Evolutionary conservation across 257 asterid genomes (phyloP).

Genomic region (Solanum sitiens): DNA sequence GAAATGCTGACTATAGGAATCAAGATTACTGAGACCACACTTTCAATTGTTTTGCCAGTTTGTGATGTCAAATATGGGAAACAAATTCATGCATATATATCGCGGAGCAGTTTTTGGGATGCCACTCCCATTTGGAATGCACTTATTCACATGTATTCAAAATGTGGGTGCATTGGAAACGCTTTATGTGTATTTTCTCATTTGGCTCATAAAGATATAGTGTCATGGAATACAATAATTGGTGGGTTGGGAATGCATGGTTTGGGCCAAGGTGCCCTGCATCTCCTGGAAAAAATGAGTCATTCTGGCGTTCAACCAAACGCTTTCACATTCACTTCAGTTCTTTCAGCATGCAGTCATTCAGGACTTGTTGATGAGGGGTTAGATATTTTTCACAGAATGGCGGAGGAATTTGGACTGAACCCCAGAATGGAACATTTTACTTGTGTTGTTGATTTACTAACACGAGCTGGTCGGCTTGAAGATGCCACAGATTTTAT

Average conservation of each 20-base stretch:
- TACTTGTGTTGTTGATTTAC: conserved; percentile 30
- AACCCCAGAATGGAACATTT: conserved; percentile 23
- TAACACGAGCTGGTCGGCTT: conserved; percentile 33
- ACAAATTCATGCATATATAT: conserved; percentile 22
- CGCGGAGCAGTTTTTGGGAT: not conserved
- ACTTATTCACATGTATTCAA: conserved; percentile 32
- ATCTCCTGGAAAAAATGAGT: conserved; percentile 20
- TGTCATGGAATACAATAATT: conserved; percentile 40
- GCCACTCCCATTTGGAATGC: conserved; percentile 20
- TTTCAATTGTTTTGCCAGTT: conserved; percentile 19
- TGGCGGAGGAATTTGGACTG: conserved; percentile 13
- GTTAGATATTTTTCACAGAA: conserved; percentile 10
- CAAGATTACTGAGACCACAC: conserved; percentile 17
- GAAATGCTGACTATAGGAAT: conserved; percentile 17
- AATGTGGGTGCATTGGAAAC: conserved; percentile 15
- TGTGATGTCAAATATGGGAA: conserved; percentile 24
- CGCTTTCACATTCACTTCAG: conserved; percentile 26
- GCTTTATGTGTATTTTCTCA: conserved; percentile 19
- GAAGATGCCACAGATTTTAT: conserved; percentile 25
- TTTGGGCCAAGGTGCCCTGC: conserved; percentile 20
- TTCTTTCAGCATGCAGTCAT: conserved; percentile 37
- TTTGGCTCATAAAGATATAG: conserved; percentile 20
- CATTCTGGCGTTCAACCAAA: conserved; percentile 15
- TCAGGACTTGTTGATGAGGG: conserved; percentile 31
- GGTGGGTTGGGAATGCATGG: conserved; percentile 38